These are phyloP conservation scores for Incumbomyces delicatus DNA, from an alignment of 2,329 filamentous ascomycete genomes.

Conservation along the genomic window DNA sequence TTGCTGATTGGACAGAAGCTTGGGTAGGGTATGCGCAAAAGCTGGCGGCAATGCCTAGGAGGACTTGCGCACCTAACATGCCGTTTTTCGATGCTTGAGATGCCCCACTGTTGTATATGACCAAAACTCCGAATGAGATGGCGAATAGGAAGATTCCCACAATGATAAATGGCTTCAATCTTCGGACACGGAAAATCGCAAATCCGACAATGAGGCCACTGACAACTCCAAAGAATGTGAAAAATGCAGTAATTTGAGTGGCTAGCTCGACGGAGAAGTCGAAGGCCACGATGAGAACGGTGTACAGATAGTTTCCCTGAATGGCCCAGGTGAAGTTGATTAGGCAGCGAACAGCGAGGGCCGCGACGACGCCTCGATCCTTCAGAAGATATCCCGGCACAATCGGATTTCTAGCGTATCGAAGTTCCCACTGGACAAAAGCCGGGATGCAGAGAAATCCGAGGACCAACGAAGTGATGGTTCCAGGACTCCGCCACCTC, in stretches of 20 bases:
- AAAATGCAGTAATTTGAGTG: conserved; percentile 50
- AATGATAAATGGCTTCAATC: conserved; percentile 53
- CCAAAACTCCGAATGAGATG: conserved; percentile 53
- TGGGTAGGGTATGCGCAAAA: conserved; percentile 47
- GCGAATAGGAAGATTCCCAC: conserved; percentile 49
- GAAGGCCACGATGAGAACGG: conserved; percentile 51
- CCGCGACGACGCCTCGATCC: conserved; percentile 52
- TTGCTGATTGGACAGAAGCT: conserved; percentile 39
- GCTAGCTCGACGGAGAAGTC: conserved; percentile 47
- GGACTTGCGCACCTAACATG: conserved; percentile 52
- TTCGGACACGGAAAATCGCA: conserved; percentile 46
- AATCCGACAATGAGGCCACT: conserved; percentile 47
- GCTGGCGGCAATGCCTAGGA: conserved; percentile 53
- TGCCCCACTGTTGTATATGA: conserved; percentile 47
- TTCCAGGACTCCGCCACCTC: conserved; percentile 41
- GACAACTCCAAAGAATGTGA: conserved; percentile 47
- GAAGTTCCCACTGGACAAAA: conserved; percentile 46
- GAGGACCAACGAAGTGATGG: conserved; percentile 41
- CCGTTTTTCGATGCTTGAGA: conserved; percentile 39
- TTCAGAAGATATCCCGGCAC: conserved; percentile 51
- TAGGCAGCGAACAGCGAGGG: conserved; percentile 47
- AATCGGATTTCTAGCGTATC: conserved; percentile 38
- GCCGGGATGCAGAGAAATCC: conserved; percentile 40
- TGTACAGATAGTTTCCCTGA: conserved; percentile 56
- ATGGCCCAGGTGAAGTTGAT: conserved; percentile 51